These are phyloP conservation scores for Malus hybrid DNA, from an alignment of 331 rosid genomes.

Conservation along the genomic window DNA sequence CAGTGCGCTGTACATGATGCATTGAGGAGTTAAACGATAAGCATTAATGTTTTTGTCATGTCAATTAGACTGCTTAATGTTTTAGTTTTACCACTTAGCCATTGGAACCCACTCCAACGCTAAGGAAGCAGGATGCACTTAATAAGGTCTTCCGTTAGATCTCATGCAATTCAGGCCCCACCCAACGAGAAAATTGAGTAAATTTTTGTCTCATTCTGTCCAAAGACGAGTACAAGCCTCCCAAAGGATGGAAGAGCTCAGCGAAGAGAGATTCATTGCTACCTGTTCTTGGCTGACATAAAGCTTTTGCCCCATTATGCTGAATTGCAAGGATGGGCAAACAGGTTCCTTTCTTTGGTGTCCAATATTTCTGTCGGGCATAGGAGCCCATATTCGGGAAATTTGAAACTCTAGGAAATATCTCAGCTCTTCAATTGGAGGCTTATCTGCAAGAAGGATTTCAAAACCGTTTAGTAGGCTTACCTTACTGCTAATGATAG, in stretches of 20 bases:
- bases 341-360: constrained; percentile 93
- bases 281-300: constrained; percentile 94
- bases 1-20: background rate
- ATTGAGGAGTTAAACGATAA: background rate
- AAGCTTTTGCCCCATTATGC: constrained; percentile 92
- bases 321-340: constrained; percentile 87
- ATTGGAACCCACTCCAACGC: background rate
- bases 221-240: background rate
- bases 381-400: constrained; percentile 80
- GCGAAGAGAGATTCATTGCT: background rate
- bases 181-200: background rate
- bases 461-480: background rate
- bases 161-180: background rate
- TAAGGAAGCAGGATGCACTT: background rate
- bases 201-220: background rate
- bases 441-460: constrained; percentile 55
- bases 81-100: background rate
- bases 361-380: constrained; percentile 50
- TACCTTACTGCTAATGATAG: constrained; percentile 5
- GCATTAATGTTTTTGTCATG: background rate
- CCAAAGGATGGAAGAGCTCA: background rate
- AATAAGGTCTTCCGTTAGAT: background rate
- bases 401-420: constrained; percentile 89
- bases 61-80: background rate
- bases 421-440: constrained; percentile 88